Percentiles rank a stretch among this genome's conserved stretches.
Evolutionary conservation across 2,329 filamentous ascomycete genomes (phyloP).

Genomic region (Helotiales sp.): DNA sequence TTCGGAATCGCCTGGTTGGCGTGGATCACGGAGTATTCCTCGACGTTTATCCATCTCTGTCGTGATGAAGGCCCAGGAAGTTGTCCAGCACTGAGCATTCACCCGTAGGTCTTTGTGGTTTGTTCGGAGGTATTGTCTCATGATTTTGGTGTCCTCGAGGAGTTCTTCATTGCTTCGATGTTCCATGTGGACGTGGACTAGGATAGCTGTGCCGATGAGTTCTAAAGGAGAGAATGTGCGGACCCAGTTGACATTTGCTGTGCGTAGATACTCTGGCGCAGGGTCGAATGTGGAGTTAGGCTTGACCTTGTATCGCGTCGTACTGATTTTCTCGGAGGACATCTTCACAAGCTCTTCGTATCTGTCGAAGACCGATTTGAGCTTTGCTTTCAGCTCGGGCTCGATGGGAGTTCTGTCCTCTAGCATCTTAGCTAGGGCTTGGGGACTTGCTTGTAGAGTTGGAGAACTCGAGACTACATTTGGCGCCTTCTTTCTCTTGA

Average conservation of each 20-base stretch:
- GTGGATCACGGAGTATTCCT: not conserved
- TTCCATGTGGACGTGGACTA: slow-evolving; percentile 34
- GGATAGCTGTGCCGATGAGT: slow-evolving; percentile 35
- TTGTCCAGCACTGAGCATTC: slow-evolving; percentile 36
- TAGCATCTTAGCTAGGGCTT: slow-evolving; percentile 34
- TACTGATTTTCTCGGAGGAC: slow-evolving; percentile 29
- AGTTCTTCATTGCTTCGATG: slow-evolving; percentile 32
- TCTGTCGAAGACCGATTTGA: slow-evolving; percentile 35
- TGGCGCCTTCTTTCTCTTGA: slow-evolving; percentile 1
- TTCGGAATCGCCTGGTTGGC: not conserved
- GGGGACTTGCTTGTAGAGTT: slow-evolving; percentile 33
- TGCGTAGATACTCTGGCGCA: slow-evolving; percentile 29
- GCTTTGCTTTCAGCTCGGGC: slow-evolving; percentile 30
- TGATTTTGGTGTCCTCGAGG: slow-evolving; percentile 35
- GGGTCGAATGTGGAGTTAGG: slow-evolving; percentile 32
- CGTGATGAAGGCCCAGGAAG: slow-evolving; percentile 34
- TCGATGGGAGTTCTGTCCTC: slow-evolving; percentile 32
- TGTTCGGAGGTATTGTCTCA: slow-evolving; percentile 34
- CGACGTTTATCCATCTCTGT: slow-evolving; percentile 12
- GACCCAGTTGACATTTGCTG: slow-evolving; percentile 29
- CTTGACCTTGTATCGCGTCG: slow-evolving; percentile 27
- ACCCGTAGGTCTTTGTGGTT: slow-evolving; percentile 37
- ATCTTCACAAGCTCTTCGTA: slow-evolving; percentile 34
- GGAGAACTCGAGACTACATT: slow-evolving; percentile 21
- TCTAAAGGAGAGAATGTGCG: slow-evolving; percentile 39